Evolutionary conservation across 2,329 filamentous ascomycete genomes (phyloP), one percentile per base, ranked within the genome.

Genomic region (Paecilomyces sp.): DNA sequence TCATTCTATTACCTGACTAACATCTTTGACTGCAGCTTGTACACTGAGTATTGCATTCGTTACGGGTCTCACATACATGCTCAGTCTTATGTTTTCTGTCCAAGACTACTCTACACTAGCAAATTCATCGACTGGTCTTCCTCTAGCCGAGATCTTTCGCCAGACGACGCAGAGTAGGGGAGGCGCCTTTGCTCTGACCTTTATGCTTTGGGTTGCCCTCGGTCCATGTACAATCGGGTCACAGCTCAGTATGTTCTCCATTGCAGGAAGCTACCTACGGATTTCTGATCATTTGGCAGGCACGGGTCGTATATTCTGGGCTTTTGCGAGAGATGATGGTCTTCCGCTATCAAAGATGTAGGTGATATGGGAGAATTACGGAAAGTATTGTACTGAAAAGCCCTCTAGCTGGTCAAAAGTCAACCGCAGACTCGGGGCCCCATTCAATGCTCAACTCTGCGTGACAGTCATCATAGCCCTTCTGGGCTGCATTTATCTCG

Each of bases 121-220:
- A 13, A 61, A 66, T 53, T 68, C 68, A 1, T 63, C 61, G 3
- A 74, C 70, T 2, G 71, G 81, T 1, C 86, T 85, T 58, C 87
- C 88, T 0, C 81, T 90, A n/a, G 83, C 85, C 7, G 83, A 86
- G 55, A 84, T 90, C 57, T 90, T 88, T 69, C 78, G 68, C 15
- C 83, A 86, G 65, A 81, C 80, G 1, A 84, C 82, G 0, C 77
- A 79, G 0, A 80, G 76, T 0, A 74, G 72, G 0, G 78, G 78
- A 0, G 83, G 82, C 0, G 80, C 83, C 0, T 79, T 80, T 0
- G 82, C 79, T 0, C 69, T 85, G 4, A 74, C 83, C 0, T 73
- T 83, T 57, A 68, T 74, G 57, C 62, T 74, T 5, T 74, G 70
- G 65, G 47, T 73, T 13, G 71, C 71, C 8, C 61, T 73, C 0